Percentiles rank a stretch among this genome's conserved stretches.
phyloP scores from a whole-genome alignment of 2,329 filamentous ascomycete genomes.

The Onygenales sp. region DNA sequence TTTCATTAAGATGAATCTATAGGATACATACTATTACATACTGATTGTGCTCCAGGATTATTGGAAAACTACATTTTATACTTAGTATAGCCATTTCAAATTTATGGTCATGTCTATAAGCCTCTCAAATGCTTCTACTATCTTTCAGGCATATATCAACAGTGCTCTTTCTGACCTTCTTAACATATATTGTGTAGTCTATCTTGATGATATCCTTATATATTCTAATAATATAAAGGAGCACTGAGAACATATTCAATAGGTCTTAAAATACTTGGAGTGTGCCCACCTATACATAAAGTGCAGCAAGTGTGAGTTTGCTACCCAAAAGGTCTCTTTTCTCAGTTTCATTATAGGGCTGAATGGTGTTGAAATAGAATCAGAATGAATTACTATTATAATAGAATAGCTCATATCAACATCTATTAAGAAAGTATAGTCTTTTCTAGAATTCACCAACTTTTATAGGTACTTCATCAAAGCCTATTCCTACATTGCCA shows the following conservation, averaged over 20 bases:
- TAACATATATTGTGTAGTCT: neutral
- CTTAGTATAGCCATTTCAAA: conserved; percentile 1
- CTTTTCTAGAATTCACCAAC: conserved; percentile 24
- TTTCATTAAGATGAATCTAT: conserved; percentile 19
- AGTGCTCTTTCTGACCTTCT: neutral
- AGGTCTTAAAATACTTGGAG: conserved; percentile 4
- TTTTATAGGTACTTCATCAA: conserved; percentile 24
- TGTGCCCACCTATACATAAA: conserved; percentile 5
- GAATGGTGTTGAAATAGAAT: conserved; percentile 12
- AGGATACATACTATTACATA: conserved; percentile 14
- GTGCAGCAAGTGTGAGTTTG: conserved; percentile 11
- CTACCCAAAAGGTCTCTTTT: conserved; percentile 6
- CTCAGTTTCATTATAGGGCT: conserved; percentile 10
- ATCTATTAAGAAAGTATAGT: conserved; percentile 13
- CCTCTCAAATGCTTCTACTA: neutral
- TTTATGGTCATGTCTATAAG: neutral
- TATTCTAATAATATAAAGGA: conserved; percentile 2
- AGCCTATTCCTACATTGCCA: conserved; percentile 12
- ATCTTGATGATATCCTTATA: conserved; percentile 1
- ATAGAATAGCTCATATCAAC: conserved; percentile 14
- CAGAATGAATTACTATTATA: conserved; percentile 12
- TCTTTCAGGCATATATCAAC: neutral
- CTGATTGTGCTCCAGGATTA: conserved; percentile 4
- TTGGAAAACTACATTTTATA: neutral
- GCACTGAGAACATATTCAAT: conserved; percentile 3